A percentile compares a stretch with the other conserved stretches of the same genome.
Conservation (phyloP, 2,329 filamentous ascomycete genomes). For the Amylocarpus encephaloides region DNA sequence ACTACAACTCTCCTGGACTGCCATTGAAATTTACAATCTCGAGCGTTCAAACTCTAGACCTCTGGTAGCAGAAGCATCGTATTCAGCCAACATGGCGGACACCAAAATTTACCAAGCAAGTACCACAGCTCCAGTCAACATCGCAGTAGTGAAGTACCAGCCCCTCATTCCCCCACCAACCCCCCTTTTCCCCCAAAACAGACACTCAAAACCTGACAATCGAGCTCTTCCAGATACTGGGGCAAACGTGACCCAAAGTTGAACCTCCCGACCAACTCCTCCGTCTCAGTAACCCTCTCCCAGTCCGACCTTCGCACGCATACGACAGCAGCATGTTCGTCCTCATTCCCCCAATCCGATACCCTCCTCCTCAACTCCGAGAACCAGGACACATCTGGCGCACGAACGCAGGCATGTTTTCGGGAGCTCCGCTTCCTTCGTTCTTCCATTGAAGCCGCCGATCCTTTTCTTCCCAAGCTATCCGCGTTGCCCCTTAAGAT, state of each 20-base stretch:
- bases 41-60: neutral
- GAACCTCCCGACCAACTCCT: slow-evolving; percentile 97
- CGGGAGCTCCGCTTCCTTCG: slow-evolving; percentile 76
- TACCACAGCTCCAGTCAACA: slow-evolving; percentile 96
- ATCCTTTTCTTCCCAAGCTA: slow-evolving; percentile 75
- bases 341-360: slow-evolving; percentile 60
- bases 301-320: slow-evolving; percentile 91
- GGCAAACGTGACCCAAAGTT: slow-evolving; percentile 91
- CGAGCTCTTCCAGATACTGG: slow-evolving; percentile 61
- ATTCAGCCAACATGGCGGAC: slow-evolving; percentile 27
- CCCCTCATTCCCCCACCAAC: slow-evolving; percentile 15
- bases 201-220: slow-evolving; percentile 13
- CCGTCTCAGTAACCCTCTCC: slow-evolving; percentile 91
- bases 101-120: slow-evolving; percentile 73
- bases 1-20: slow-evolving; percentile 2
- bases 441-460: slow-evolving; percentile 62
- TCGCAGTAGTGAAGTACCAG: slow-evolving; percentile 86
- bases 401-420: slow-evolving; percentile 92
- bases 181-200: slow-evolving; percentile 4
- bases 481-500: slow-evolving; percentile 72
- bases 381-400: slow-evolving; percentile 75
- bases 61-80: neutral
- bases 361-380: slow-evolving; percentile 79
- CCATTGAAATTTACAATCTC: neutral
- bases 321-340: slow-evolving; percentile 88